Evolutionary conservation across 1,139 yeast species (phyloP).

Genomic region (Lodderomyces oxycetoniae): DNA sequence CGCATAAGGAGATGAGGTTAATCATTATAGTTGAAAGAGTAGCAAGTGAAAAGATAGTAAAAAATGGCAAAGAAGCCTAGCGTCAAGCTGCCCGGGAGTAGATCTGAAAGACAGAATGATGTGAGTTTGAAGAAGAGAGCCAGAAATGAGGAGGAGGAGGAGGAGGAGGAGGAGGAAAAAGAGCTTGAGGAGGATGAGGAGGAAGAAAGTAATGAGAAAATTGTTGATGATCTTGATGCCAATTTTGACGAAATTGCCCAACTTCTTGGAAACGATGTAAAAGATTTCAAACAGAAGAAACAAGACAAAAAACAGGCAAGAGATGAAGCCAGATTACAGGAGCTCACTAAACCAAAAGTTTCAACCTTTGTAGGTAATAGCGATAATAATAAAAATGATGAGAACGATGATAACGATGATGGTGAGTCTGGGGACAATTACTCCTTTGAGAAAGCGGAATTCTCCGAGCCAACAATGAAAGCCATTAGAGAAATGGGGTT

Average conservation of each 20-base stretch:
- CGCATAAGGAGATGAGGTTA: too few species aligned
- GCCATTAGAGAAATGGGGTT: conserved; percentile 88
- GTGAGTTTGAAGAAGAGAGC: conserved; percentile 10
- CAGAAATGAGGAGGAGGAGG: conserved; percentile 10
- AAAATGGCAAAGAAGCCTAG: conserved; percentile 3
- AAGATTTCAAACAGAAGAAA: conserved; percentile 36
- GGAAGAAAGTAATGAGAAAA: conserved; percentile 37
- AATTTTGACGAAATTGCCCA: conserved; percentile 56
- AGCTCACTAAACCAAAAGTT: conserved; percentile 18
- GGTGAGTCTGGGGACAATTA: conserved; percentile 17
- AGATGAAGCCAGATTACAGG: conserved; percentile 17
- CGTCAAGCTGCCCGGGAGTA: not conserved
- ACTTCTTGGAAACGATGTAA: conserved; percentile 41
- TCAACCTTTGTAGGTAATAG: too few species aligned
- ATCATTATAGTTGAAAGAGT: too few species aligned
- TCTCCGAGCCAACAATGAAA: conserved; percentile 74
- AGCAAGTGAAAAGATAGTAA: not conserved
- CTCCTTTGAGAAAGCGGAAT: conserved; percentile 48
- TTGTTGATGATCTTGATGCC: conserved; percentile 46
- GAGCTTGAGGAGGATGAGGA: conserved; percentile 16
- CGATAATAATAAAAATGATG: conserved; percentile 25
- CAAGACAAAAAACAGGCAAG: conserved; percentile 14
- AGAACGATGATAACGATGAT: conserved; percentile 20
- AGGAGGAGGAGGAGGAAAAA: conserved; percentile 21
- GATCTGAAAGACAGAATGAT: not conserved